A percentile compares a stretch with the other conserved stretches of the same genome.
phyloP scores from a whole-genome alignment of 805 yeast species.

The Metschnikowia picachoensis region DNA sequence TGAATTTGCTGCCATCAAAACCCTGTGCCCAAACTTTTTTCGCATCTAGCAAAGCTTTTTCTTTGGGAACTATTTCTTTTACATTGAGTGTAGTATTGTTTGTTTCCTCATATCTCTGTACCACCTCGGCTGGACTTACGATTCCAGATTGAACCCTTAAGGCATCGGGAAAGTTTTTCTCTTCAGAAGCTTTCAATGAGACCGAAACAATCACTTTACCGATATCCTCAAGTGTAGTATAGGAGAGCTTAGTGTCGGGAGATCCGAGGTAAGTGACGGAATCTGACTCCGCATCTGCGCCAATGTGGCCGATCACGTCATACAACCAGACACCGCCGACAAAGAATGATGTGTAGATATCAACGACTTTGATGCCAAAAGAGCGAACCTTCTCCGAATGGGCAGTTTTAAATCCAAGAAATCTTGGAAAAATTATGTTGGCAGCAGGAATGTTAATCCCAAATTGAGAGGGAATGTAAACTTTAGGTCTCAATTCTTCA shows the following conservation, averaged over 20 bases:
- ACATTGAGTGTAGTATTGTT: constrained; percentile 30
- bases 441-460: constrained; percentile 43
- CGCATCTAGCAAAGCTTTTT: constrained; percentile 30
- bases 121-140: constrained; percentile 36
- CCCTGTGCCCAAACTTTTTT: constrained; percentile 25
- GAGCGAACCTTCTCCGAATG: constrained; percentile 40
- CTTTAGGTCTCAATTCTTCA: constrained; percentile 40
- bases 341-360: constrained; percentile 39
- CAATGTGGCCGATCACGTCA: constrained; percentile 29
- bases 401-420: constrained; percentile 28
- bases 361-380: constrained; percentile 46
- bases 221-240: constrained; percentile 32
- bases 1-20: constrained; percentile 31
- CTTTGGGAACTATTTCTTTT: constrained; percentile 19
- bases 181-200: constrained; percentile 24
- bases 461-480: constrained; percentile 26
- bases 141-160: constrained; percentile 41
- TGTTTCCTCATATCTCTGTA: constrained; percentile 36
- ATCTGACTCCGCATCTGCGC: constrained; percentile 29
- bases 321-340: constrained; percentile 22
- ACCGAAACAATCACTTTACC: constrained; percentile 42
- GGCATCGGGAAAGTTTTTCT: constrained; percentile 39
- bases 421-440: constrained; percentile 29
- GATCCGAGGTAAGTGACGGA: constrained; percentile 42
- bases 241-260: constrained; percentile 23